Evolutionary conservation across 2,329 filamentous ascomycete species (phyloP).

Genomic region (Acrocalymma vagum): DNA sequence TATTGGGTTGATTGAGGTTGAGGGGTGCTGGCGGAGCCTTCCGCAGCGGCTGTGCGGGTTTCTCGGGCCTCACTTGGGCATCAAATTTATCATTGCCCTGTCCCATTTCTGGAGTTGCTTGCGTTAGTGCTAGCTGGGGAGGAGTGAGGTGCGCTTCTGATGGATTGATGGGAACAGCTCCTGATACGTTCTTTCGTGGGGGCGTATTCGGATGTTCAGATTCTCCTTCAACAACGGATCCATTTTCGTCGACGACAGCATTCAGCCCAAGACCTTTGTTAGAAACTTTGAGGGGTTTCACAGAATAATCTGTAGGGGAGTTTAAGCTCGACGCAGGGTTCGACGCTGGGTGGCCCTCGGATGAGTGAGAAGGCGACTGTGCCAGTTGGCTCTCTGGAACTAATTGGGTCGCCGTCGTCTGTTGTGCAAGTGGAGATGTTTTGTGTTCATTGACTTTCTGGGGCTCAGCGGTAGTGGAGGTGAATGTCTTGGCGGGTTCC

Average conservation of each 20-base stretch:
- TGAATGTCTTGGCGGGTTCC: conserved; percentile 28
- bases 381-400: conserved; percentile 41
- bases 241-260: conserved; percentile 25
- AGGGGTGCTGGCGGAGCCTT: conserved; percentile 88
- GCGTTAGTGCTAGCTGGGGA: conserved; percentile 47
- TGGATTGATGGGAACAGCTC: conserved; percentile 15
- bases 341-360: conserved; percentile 30
- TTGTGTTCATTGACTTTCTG: conserved; percentile 16
- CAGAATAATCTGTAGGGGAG: conserved; percentile 44
- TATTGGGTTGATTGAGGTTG: conserved; percentile 66
- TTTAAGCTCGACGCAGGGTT: conserved; percentile 33
- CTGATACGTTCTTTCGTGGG: conserved; percentile 14
- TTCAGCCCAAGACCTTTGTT: conserved; percentile 35
- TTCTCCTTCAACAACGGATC: conserved; percentile 15
- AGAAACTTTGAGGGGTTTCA: conserved; percentile 35
- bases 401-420: conserved; percentile 21
- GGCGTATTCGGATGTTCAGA: conserved; percentile 20
- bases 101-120: conserved; percentile 48
- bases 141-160: conserved; percentile 28
- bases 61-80: conserved; percentile 39
- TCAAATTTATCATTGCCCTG: conserved; percentile 48
- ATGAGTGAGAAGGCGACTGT: conserved; percentile 40
- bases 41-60: conserved; percentile 61
- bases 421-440: conserved; percentile 27
- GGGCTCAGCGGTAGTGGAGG: conserved; percentile 30